Conservation (phyloP, 768 basidiomycete species). For the Phaffia australis region DNA sequence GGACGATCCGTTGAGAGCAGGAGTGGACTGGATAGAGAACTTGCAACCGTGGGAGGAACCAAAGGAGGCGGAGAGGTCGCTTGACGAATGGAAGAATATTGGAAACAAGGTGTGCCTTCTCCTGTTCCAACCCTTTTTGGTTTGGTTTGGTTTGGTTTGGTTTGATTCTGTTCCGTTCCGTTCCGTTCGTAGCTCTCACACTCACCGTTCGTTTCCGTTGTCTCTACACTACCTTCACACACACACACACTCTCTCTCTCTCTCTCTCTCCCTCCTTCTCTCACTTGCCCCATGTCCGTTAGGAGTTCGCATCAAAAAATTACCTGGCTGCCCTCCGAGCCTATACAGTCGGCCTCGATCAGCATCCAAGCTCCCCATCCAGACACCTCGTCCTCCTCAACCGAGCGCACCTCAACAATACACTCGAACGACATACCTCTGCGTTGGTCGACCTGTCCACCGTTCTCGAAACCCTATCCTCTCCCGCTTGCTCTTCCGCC, state of each 20-base stretch:
- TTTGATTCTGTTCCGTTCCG: background rate
- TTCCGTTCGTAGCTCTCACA: background rate
- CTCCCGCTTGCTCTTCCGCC: background rate
- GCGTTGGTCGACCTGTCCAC: slow-evolving; percentile 9
- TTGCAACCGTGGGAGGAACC: background rate
- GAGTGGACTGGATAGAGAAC: slow-evolving; percentile 5
- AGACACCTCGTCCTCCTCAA: slow-evolving; percentile 6
- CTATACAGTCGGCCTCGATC: slow-evolving; percentile 5
- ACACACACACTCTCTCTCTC: too few species aligned
- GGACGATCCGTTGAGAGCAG: background rate
- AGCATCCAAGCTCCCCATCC: background rate
- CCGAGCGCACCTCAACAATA: slow-evolving; percentile 1
- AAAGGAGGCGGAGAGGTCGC: background rate
- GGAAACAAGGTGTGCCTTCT: slow-evolving; percentile 12
- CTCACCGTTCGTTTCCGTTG: background rate
- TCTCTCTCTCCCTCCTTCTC: too few species aligned
- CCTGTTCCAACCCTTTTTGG: background rate
- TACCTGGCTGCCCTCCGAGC: slow-evolving; percentile 4
- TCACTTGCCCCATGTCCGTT: background rate
- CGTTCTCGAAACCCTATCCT: background rate
- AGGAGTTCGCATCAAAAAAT: slow-evolving; percentile 5
- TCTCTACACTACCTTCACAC: too few species aligned
- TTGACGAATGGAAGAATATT: slow-evolving; percentile 15
- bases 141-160: background rate
- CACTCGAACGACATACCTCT: slow-evolving; percentile 10